Percentiles rank a stretch among this genome's conserved stretches.
phyloP scores from a whole-genome alignment of 2,329 filamentous ascomycete species.

The Pseudogymnoascus sp. region DNA sequence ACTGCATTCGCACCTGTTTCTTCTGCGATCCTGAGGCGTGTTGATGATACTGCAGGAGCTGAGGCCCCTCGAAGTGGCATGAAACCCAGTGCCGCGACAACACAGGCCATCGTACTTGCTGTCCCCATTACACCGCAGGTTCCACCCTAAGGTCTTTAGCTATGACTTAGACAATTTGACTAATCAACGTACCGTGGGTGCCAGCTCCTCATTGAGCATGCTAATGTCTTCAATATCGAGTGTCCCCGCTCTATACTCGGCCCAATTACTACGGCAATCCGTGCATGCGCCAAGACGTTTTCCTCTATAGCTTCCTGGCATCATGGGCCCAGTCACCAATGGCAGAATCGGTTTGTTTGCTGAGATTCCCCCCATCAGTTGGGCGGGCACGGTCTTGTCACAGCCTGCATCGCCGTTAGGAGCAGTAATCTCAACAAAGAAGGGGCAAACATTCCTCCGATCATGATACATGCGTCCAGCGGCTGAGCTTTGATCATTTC shows the following conservation, averaged over 20 bases:
- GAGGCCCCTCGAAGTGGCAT: slow-evolving; percentile 45
- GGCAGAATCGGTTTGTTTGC: slow-evolving; percentile 65
- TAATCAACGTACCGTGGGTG: slow-evolving; percentile 48
- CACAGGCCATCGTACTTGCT: slow-evolving; percentile 48
- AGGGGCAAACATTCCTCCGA: slow-evolving; percentile 45
- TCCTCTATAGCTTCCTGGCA: slow-evolving; percentile 60
- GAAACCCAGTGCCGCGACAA: slow-evolving; percentile 43
- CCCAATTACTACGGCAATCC: slow-evolving; percentile 68
- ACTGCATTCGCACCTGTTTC: slow-evolving; percentile 44
- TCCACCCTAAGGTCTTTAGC: slow-evolving; percentile 23
- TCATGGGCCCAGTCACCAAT: slow-evolving; percentile 65
- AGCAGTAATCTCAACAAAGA: background rate
- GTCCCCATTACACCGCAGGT: slow-evolving; percentile 52
- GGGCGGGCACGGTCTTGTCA: slow-evolving; percentile 66
- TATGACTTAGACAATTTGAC: background rate
- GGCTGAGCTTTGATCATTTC: slow-evolving; percentile 70
- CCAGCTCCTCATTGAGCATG: slow-evolving; percentile 62
- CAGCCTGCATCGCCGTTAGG: slow-evolving; percentile 41
- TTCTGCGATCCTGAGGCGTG: slow-evolving; percentile 44
- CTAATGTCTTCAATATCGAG: slow-evolving; percentile 66
- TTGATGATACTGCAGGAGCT: slow-evolving; percentile 44
- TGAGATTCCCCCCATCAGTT: slow-evolving; percentile 67
- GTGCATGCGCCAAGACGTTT: slow-evolving; percentile 63
- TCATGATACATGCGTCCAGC: slow-evolving; percentile 57
- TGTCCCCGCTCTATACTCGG: slow-evolving; percentile 53